Percentiles rank a stretch among this genome's conserved stretches.
phyloP scores from a whole-genome alignment of 441 rosid species.

The Jatropha podagrica region DNA sequence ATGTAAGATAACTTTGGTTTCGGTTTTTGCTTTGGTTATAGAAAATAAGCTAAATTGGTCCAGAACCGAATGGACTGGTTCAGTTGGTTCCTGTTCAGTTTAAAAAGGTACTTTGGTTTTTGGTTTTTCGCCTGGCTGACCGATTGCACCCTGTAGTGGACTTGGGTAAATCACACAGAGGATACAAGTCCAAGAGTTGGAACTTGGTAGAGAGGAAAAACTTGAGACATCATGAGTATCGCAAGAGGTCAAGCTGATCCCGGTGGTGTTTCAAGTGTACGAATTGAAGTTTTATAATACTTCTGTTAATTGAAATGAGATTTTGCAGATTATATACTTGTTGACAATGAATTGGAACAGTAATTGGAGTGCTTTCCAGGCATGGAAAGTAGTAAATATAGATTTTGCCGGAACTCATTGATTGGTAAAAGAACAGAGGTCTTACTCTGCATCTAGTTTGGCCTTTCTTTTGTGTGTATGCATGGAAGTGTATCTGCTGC shows the following conservation, averaged over 20 bases:
- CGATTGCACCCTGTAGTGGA: no score
- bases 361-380: not conserved
- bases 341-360: not conserved
- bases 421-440: not conserved
- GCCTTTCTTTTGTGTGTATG: conserved; percentile 1
- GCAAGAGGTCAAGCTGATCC: conserved; percentile 8
- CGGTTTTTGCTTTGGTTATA: no score
- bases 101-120: no score
- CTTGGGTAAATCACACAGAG: not conserved
- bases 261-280: not conserved
- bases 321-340: not conserved
- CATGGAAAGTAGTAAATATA: not conserved
- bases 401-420: not conserved
- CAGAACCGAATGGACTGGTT: no score
- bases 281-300: not conserved
- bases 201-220: not conserved
- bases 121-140: no score
- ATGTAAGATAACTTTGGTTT: no score
- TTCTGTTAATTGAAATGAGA: conserved; percentile 1
- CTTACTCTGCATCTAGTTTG: not conserved
- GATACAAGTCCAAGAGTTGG: not conserved
- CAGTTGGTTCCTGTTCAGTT: no score
- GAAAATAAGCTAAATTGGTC: no score
- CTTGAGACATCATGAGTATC: not conserved
- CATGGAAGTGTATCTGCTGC: not conserved